These are phyloP conservation scores for Fusarium sp. DNA, from an alignment of 2,329 filamentous ascomycete genomes.

Conservation along the genomic window DNA sequence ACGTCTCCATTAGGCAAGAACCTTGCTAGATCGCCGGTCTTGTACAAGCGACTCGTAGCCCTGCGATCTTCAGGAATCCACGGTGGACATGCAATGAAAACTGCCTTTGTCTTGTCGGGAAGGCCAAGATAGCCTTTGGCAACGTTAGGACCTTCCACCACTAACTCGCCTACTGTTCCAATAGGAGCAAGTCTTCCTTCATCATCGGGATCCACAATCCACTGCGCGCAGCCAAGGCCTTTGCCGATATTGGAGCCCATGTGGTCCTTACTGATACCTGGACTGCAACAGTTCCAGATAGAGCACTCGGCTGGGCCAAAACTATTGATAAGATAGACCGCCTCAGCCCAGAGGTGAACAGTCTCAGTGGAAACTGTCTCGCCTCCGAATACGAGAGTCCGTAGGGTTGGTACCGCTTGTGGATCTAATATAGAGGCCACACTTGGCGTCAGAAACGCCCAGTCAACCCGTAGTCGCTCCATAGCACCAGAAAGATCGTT, in stretches of 20 bases:
- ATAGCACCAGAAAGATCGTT: conserved; percentile 4
- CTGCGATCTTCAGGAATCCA: too few relatives aligned
- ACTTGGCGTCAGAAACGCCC: conserved; percentile 1
- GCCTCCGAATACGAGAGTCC: background rate
- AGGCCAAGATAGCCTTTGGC: conserved; percentile 41
- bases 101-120: conserved; percentile 8
- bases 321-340: background rate
- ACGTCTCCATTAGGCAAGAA: background rate
- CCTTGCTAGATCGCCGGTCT: conserved; percentile 2
- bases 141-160: conserved; percentile 47
- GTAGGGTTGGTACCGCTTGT: background rate
- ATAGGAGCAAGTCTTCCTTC: conserved; percentile 39
- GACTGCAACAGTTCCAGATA: background rate
- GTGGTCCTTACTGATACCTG: background rate
- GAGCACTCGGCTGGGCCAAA: conserved; percentile 16
- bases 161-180: conserved; percentile 45
- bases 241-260: background rate
- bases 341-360: background rate
- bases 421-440: conserved; percentile 7
- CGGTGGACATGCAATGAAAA: too few relatives aligned
- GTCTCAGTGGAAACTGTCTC: background rate
- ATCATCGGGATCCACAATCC: conserved; percentile 45
- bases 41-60: background rate
- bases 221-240: conserved; percentile 9
- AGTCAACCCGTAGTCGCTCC: background rate